Conservation (phyloP, 495 filamentous ascomycete genomes). For the Tuber microsphaerosporum region DNA sequence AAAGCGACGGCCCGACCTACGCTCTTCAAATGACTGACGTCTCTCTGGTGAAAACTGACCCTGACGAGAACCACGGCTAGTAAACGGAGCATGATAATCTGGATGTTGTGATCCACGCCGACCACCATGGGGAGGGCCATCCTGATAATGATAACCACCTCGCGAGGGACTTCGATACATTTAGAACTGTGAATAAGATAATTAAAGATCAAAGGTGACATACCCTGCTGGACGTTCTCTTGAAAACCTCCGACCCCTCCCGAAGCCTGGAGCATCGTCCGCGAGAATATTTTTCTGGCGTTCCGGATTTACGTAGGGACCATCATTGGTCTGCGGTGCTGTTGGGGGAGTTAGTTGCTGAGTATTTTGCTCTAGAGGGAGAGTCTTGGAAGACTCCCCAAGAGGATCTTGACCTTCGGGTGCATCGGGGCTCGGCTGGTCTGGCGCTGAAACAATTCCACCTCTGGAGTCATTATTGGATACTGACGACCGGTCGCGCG, state of each 20-base stretch:
- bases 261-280: constrained; percentile 17
- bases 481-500: constrained; percentile 22
- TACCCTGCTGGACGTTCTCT: constrained; percentile 15
- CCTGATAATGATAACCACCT: constrained; percentile 4
- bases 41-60: background rate
- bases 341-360: constrained; percentile 12
- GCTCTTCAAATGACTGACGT: background rate
- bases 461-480: constrained; percentile 17
- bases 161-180: background rate
- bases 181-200: background rate
- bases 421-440: constrained; percentile 6
- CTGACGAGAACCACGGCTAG: background rate
- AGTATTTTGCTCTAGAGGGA: background rate
- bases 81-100: background rate
- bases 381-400: constrained; percentile 24
- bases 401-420: constrained; percentile 14
- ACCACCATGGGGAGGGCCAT: background rate
- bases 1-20: background rate
- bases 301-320: constrained; percentile 38
- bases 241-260: constrained; percentile 24
- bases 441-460: constrained; percentile 9
- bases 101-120: background rate
- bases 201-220: background rate
- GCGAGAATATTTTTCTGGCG: constrained; percentile 33
- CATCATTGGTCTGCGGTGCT: constrained; percentile 20